Evolutionary conservation across 164 flowering plant species (phyloP).

Genomic region (Malania oleifera): DNA sequence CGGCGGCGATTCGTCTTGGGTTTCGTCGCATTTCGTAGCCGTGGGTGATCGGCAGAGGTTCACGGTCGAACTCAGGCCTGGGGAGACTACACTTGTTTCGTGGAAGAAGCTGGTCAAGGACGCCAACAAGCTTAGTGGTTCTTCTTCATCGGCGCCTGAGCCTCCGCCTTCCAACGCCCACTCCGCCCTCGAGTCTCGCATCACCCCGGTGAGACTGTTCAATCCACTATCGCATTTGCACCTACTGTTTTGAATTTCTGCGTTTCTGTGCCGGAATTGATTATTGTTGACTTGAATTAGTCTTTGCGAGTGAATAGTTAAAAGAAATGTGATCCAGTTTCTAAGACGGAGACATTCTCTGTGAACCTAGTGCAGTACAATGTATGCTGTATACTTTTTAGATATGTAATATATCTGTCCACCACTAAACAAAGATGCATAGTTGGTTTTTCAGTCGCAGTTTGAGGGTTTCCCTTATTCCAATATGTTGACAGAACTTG

Average conservation of each 20-base stretch:
- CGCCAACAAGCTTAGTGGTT: constrained; percentile 33
- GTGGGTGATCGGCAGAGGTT: constrained; percentile 58
- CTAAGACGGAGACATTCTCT: no score
- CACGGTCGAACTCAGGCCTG: constrained; percentile 75
- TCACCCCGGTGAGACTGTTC: constrained; percentile 31
- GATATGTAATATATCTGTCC: no score
- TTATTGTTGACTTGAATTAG: no score
- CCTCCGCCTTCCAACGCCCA: constrained; percentile 33
- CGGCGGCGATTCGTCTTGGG: constrained; percentile 18
- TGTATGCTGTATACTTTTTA: no score
- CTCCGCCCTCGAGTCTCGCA: constrained; percentile 51
- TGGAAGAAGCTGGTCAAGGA: constrained; percentile 92
- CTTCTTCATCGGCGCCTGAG: neutral
- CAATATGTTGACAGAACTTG: no score
- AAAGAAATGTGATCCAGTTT: no score
- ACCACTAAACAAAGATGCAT: no score
- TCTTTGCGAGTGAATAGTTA: no score
- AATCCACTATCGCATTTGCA: neutral
- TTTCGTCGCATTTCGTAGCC: constrained; percentile 25
- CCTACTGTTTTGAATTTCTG: neutral
- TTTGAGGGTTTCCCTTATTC: no score
- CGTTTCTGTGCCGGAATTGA: neutral
- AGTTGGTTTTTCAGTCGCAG: no score
- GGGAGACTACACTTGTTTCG: constrained; percentile 92
- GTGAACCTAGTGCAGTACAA: no score